phyloP scores from a whole-genome alignment of 345 rosid genomes.

The Cardamine occulta region DNA sequence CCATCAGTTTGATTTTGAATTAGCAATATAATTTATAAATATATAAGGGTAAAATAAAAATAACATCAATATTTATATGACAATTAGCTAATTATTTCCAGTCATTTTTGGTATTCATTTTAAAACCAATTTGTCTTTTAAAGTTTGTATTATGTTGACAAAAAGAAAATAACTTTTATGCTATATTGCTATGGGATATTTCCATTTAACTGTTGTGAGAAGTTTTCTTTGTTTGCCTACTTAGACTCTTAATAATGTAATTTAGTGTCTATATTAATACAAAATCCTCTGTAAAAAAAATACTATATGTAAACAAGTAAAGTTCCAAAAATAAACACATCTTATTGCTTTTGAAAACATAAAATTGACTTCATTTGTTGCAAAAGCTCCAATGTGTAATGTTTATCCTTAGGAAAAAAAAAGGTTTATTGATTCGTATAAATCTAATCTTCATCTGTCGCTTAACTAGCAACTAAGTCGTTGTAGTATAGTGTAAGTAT shows the following conservation, averaged over 20 bases:
- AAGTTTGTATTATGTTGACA: not conserved
- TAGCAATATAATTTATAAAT: not conserved
- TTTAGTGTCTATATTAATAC: not conserved
- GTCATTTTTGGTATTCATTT: not conserved
- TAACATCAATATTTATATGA: not conserved
- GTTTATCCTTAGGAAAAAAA: too few relatives aligned
- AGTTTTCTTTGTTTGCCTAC: not conserved
- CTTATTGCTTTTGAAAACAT: not conserved
- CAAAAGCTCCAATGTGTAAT: not conserved
- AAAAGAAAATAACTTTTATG: not conserved
- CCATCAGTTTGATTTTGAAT: not conserved
- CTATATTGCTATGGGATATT: not conserved
- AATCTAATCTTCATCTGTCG: too few relatives aligned
- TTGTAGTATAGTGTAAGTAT: slow-evolving; percentile 64
- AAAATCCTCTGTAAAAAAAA: not conserved
- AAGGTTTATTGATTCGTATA: too few relatives aligned
- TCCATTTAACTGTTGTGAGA: not conserved
- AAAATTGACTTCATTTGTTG: not conserved
- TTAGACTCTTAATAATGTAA: not conserved
- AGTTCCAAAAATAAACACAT: not conserved
- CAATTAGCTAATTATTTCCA: not conserved
- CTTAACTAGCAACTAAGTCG: slow-evolving; percentile 45
- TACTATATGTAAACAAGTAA: not conserved
- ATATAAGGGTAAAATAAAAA: not conserved
- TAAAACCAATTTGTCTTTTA: not conserved